Percentiles rank a stretch among this genome's conserved stretches.
These are phyloP conservation scores for Lasiodiplodia sp. DNA, from an alignment of 2,329 filamentous ascomycete species.

Conservation along the genomic window DNA sequence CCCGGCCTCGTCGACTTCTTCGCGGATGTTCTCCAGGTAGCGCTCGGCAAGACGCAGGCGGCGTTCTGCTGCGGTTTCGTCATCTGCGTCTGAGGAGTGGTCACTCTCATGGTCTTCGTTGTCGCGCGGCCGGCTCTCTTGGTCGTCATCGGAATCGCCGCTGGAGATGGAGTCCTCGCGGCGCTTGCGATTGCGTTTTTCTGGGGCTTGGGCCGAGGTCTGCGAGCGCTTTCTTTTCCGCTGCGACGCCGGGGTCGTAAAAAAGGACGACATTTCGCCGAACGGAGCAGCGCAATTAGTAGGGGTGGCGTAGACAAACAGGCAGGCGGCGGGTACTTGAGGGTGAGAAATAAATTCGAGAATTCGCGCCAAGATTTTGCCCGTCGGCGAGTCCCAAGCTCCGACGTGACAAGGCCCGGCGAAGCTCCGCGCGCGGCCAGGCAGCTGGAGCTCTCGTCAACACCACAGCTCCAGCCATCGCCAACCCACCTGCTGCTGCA, in stretches of 20 bases:
- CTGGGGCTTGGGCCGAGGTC: conserved; percentile 61
- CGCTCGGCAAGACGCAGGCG: conserved; percentile 86
- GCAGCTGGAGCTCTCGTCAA: conserved; percentile 29
- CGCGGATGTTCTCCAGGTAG: conserved; percentile 88
- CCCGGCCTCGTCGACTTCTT: conserved; percentile 78
- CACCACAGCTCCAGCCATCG: conserved; percentile 25
- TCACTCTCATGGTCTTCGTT: conserved; percentile 59
- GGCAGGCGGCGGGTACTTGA: conserved; percentile 1
- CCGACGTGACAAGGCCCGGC: conserved; percentile 13
- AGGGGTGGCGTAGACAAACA: not conserved
- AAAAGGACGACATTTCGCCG: conserved; percentile 71
- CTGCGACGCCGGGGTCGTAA: conserved; percentile 84
- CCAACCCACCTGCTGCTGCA: conserved; percentile 1
- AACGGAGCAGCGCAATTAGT: not conserved
- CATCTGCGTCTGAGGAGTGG: conserved; percentile 71
- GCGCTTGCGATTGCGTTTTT: conserved; percentile 65
- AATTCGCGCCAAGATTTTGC: conserved; percentile 30
- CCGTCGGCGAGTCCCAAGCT: conserved; percentile 26
- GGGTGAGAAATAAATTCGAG: conserved; percentile 29
- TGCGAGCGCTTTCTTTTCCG: conserved; percentile 84
- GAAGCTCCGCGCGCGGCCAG: conserved; percentile 25
- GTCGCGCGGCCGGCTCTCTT: conserved; percentile 52
- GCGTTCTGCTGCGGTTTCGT: conserved; percentile 89
- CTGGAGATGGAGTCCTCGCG: conserved; percentile 86
- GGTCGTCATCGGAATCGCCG: conserved; percentile 76